phyloP scores from a whole-genome alignment of 2,329 filamentous ascomycete genomes.

The Nemania diffusa region DNA sequence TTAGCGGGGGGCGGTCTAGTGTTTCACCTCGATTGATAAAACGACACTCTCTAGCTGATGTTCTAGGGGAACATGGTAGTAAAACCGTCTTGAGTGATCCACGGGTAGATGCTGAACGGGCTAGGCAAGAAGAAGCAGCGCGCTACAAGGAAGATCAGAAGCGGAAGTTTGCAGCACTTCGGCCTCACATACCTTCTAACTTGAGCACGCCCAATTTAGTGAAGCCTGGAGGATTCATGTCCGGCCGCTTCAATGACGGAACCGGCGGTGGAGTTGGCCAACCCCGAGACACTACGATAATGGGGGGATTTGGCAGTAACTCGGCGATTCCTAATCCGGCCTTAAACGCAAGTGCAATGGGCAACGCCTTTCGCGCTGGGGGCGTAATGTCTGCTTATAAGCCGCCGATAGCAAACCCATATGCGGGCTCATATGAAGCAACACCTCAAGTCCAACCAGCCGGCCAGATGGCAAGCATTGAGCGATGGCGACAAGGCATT shows the following conservation, averaged over 20 bases:
- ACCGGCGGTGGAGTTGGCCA: slow-evolving; percentile 53
- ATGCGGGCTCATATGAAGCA: slow-evolving; percentile 40
- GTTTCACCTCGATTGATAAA: slow-evolving; percentile 59
- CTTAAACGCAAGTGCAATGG: slow-evolving; percentile 39
- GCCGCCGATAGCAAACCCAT: slow-evolving; percentile 38
- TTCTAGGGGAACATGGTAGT: slow-evolving; percentile 59
- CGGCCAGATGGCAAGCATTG: slow-evolving; percentile 48
- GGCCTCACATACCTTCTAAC: slow-evolving; percentile 61
- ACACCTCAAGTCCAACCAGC: slow-evolving; percentile 42
- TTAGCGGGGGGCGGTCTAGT: slow-evolving; percentile 48
- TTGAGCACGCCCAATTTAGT: slow-evolving; percentile 49
- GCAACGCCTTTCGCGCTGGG: slow-evolving; percentile 40
- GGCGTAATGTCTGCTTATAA: slow-evolving; percentile 38
- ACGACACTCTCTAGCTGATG: slow-evolving; percentile 63
- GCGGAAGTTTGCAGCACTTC: slow-evolving; percentile 59
- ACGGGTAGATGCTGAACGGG: slow-evolving; percentile 55
- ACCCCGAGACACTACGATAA: slow-evolving; percentile 40
- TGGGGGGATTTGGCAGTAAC: slow-evolving; percentile 31
- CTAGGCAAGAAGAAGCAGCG: slow-evolving; percentile 55
- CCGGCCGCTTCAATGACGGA: slow-evolving; percentile 66
- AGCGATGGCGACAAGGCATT: slow-evolving; percentile 50
- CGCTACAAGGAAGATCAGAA: slow-evolving; percentile 57
- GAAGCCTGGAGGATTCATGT: slow-evolving; percentile 59
- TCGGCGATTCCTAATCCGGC: slow-evolving; percentile 33
- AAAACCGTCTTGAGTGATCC: slow-evolving; percentile 53